Evolutionary conservation across 179 eudicot genomes (phyloP).

Genomic region (Spergularia azorica): DNA sequence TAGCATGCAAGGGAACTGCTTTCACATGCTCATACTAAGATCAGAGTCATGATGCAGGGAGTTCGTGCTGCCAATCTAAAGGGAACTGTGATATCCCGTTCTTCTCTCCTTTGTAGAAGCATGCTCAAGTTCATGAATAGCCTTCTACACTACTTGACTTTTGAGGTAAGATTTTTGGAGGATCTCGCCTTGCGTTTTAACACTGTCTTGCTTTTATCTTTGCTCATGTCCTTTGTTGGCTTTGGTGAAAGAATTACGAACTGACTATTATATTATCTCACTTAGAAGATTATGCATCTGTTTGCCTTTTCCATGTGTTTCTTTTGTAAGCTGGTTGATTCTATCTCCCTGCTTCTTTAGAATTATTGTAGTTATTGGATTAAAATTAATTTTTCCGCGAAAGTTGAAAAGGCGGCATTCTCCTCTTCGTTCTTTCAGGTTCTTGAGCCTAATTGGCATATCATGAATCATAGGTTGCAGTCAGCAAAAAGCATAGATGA

Average conservation of each 20-base stretch:
- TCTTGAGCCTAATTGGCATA: conserved; percentile 97
- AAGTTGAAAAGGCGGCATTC: neutral
- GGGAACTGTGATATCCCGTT: conserved; percentile 81
- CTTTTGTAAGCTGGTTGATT: neutral
- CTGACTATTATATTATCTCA: neutral
- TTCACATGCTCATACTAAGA: conserved; percentile 23
- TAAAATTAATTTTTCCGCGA: neutral
- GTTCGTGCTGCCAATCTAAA: conserved; percentile 71
- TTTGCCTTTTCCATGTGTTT: neutral
- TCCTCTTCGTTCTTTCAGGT: conserved; percentile 50
- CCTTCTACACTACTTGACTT: conserved; percentile 83
- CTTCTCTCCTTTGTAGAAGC: conserved; percentile 91
- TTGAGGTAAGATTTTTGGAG: conserved; percentile 54
- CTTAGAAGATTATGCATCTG: neutral
- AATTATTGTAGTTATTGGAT: no score
- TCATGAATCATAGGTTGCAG: conserved; percentile 82
- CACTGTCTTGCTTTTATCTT: neutral
- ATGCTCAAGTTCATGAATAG: conserved; percentile 95
- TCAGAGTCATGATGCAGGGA: conserved; percentile 53
- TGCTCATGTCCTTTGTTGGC: neutral
- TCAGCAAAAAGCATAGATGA: conserved; percentile 94
- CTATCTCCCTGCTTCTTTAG: conserved; percentile 1
- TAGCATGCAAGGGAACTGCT: conserved; percentile 10
- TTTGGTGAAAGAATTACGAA: neutral
- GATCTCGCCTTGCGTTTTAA: neutral